Evolutionary conservation across 257 asterid genomes (phyloP), one percentile per base, ranked within the genome.

Genomic region (Plantago major): DNA sequence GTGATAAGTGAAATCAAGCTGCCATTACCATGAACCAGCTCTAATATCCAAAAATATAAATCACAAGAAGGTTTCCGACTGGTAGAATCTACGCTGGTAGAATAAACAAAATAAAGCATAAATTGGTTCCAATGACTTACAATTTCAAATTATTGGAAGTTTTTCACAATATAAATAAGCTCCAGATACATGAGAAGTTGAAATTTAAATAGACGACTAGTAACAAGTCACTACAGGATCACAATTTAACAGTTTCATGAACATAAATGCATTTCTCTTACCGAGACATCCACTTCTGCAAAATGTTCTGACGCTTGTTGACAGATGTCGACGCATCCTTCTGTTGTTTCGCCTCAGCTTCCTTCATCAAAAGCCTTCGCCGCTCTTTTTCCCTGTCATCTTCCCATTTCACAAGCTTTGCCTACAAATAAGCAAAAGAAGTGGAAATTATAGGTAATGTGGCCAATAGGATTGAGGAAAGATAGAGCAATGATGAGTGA

Each of bases 211-310:
- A 30, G 37, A 5, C 37, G 5, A 30, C 37, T 30, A 30, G 37
- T 5, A 30, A 30, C 37, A 3, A 30, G 37, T 30, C 37, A 30
- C 37, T 2, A 30, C 37, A 30, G 37, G 37, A 33, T 33, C 40
- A 33, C 40, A 33, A 33, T 7, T 33, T 33, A 5, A 33, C 40
- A 33, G 40, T 33, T 33, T 33, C 40, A 1, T 33, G 8, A 33
- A 33, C 40, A 33, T 4, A 67, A 47, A 11, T 4, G 26, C 45
- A 10, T 62, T 65, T 17, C 62, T 47, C 87, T 80, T 68, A 89
- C 99, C 87, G 67, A 42, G 86, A 74, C 74, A 87, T 85, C 97
- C 89, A 92, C 68, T 75, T 84, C 49, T 78, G 82, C 33, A 92
- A 49, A 72, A 83, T 57, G 73, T 79, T 73, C 12, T 66, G 75